Conservation (phyloP, 257 asterid species). For the Forsythia suspensa region DNA sequence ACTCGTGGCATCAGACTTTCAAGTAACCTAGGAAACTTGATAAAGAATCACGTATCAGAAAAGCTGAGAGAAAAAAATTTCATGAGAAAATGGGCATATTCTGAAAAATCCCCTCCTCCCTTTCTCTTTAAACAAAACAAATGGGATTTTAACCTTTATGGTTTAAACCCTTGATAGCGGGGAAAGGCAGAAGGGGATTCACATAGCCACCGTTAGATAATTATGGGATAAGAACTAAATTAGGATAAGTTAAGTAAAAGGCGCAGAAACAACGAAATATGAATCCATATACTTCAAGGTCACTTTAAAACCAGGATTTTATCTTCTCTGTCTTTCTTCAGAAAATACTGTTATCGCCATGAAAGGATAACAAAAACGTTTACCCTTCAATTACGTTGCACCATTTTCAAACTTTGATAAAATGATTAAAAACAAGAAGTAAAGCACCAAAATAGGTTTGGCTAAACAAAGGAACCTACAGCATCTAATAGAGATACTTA, state of each 20-base stretch:
- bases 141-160: neutral
- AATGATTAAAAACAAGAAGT: neutral
- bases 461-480: neutral
- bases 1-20: neutral
- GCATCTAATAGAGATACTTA: constrained; percentile 6
- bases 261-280: neutral
- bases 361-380: neutral
- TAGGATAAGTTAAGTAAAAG: neutral
- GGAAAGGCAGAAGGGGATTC: neutral
- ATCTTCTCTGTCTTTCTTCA: neutral
- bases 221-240: neutral
- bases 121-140: neutral
- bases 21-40: constrained; percentile 9
- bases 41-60: neutral
- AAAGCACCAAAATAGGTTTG: neutral
- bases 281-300: neutral
- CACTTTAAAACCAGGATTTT: constrained; percentile 3
- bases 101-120: neutral
- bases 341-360: neutral
- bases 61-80: constrained; percentile 10
- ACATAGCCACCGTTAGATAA: neutral
- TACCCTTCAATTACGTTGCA: neutral
- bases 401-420: neutral
- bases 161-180: neutral
- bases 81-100: constrained; percentile 4